phyloP scores from a whole-genome alignment of 2,329 filamentous ascomycete species.

The Aspergillus vadensis region DNA sequence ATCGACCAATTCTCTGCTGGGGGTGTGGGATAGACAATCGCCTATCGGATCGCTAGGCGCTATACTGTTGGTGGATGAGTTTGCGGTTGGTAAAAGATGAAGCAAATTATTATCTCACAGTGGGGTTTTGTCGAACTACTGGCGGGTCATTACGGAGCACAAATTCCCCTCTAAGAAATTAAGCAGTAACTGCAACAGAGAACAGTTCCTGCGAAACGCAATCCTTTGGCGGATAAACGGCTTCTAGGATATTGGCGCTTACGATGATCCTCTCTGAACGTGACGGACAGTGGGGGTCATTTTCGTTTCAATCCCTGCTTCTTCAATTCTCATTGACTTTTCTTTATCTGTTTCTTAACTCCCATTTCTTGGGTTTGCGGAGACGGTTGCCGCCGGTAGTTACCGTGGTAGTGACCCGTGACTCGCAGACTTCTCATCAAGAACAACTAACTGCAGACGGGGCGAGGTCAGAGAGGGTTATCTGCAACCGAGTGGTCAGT shows the following conservation, averaged over 20 bases:
- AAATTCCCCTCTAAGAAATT: not conserved
- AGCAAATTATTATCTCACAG: constrained; percentile 13
- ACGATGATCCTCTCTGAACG: not conserved
- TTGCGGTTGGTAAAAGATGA: constrained; percentile 4
- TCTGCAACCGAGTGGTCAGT: constrained; percentile 6
- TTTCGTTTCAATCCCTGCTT: too few relatives aligned
- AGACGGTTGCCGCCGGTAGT: constrained; percentile 1
- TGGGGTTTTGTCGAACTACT: constrained; percentile 4
- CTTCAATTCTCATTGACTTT: too few relatives aligned
- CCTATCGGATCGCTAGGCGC: not conserved
- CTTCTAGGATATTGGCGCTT: constrained; percentile 10
- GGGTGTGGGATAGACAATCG: not conserved
- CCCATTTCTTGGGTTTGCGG: not conserved
- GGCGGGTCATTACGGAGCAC: not conserved
- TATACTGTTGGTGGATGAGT: not conserved
- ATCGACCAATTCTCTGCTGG: not conserved
- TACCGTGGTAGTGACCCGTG: constrained; percentile 1
- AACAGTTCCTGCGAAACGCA: not conserved
- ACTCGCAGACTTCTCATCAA: not conserved
- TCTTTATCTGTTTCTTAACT: not conserved
- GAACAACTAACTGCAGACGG: not conserved
- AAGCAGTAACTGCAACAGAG: not conserved
- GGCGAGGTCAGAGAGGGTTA: constrained; percentile 1
- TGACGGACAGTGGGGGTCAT: too few relatives aligned
- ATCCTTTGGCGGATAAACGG: constrained; percentile 13